phyloP scores from a whole-genome alignment of 2,329 filamentous ascomycete species.

The Calonectria ilicicola region DNA sequence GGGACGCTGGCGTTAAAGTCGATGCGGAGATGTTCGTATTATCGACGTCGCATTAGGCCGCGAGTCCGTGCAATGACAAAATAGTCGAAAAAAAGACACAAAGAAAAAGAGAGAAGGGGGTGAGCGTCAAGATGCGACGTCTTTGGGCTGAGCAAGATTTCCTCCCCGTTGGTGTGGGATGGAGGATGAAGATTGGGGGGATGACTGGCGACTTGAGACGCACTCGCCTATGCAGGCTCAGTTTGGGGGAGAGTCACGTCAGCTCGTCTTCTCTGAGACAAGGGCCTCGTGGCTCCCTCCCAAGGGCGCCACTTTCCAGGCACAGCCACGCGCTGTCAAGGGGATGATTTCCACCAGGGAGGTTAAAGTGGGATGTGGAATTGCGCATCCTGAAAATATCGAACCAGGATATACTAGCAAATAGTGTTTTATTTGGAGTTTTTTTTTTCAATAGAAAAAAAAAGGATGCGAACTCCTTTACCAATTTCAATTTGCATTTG shows the following conservation, averaged over 20 bases:
- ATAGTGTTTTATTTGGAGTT: no score
- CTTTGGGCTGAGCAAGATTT: neutral
- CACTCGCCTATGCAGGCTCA: neutral
- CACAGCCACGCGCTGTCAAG: constrained; percentile 35
- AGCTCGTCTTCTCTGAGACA: constrained; percentile 2
- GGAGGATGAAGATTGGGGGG: constrained; percentile 4
- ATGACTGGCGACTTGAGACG: neutral
- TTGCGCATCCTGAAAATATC: neutral
- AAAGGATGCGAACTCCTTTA: neutral
- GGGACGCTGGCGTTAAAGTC: constrained; percentile 2
- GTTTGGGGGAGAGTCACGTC: neutral
- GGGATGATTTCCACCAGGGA: neutral
- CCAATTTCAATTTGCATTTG: no score
- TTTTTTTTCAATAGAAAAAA: no score
- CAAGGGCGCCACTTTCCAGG: constrained; percentile 23
- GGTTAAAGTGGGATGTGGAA: neutral
- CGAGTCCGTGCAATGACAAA: neutral
- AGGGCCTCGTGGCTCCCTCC: constrained; percentile 31
- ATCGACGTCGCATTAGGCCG: neutral
- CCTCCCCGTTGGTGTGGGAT: constrained; percentile 12
- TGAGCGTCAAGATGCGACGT: neutral
- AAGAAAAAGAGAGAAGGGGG: neutral
- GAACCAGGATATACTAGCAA: no score
- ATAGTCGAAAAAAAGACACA: neutral
- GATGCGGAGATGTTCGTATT: constrained; percentile 6